Evolutionary conservation across 1,284 basidiomycete species (phyloP).

Genomic region (Mycena citricolor): DNA sequence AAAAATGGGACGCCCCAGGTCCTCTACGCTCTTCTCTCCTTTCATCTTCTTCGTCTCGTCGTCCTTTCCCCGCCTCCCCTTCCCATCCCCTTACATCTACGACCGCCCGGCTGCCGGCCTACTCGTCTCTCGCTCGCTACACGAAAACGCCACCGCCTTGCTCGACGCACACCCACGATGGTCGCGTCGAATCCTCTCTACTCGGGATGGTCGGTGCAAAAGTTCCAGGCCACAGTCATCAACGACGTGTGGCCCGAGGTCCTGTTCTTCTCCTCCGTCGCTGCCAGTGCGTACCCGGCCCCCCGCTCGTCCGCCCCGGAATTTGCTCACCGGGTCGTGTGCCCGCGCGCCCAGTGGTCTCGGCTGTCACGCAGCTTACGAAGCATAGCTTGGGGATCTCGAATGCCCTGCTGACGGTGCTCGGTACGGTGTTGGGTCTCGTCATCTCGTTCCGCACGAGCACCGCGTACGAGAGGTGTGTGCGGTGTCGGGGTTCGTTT

Average conservation of each 20-base stretch:
- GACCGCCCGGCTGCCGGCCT: too few species aligned
- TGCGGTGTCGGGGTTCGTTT: constrained; percentile 11
- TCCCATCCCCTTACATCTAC: too few species aligned
- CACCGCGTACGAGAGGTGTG: constrained; percentile 67
- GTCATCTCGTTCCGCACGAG: constrained; percentile 68
- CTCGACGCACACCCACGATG: too few species aligned
- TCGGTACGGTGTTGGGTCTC: constrained; percentile 69
- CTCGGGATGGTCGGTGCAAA: constrained; percentile 46
- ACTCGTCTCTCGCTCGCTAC: too few species aligned
- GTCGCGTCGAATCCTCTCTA: constrained; percentile 47
- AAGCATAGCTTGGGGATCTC: constrained; percentile 41
- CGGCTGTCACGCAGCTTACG: constrained; percentile 48
- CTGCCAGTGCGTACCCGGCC: constrained; percentile 45
- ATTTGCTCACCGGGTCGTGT: constrained; percentile 2
- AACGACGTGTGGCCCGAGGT: constrained; percentile 67
- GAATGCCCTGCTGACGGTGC: constrained; percentile 52
- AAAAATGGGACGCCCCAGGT: too few species aligned
- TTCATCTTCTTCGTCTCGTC: too few species aligned
- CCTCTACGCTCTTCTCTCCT: too few species aligned
- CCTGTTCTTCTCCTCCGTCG: constrained; percentile 52
- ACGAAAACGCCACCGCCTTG: too few species aligned
- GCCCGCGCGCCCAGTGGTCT: constrained; percentile 45
- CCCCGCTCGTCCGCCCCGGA: neutral
- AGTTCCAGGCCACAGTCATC: constrained; percentile 60
- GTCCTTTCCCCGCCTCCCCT: too few species aligned